Base-by-base conservation (phyloP, 2,329 filamentous ascomycete species). In the Trichoderma sp. region DNA sequence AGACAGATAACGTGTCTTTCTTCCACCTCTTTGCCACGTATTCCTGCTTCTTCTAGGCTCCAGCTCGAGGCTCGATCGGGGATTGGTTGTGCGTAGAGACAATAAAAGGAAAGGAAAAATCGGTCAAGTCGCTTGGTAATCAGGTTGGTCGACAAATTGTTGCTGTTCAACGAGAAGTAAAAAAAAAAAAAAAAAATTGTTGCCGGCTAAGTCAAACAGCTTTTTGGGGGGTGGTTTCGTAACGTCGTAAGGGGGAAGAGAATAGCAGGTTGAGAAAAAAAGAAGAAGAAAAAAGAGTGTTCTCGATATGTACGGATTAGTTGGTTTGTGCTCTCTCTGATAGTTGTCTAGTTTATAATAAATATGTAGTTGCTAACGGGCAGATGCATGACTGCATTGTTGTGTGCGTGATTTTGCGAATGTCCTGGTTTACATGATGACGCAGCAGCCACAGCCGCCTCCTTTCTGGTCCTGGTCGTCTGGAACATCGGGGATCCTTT, bases 371-470 rank as follows among this genome's bases (percentile, higher is more conserved):
- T 57, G 61, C 52, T 34, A 57, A 53, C 22, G 29, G 25, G 53
- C 37, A 12, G 42, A 53, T 12, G 19, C 57, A 37, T 34, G 52
- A 27, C 34, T 58, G 37, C 29, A 50, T 64, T 22, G 29, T 25
- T 34, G 45, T 48, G 35, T 17, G 25, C 32, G 39, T 32, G 54
- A 39, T 8, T 54, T 34, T 45, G 66, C 19, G 59, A 64, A 17
- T 15, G 42, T 48, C 22, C 19, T 29, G 32, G 58, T 45, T 78
- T 76, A 85, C 84, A 85, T 85, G 70, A 85, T 78, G 59, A 83
- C 76, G 71, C 84, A 85, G 77, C 84, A 85, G 56, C 81, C 82
- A 71, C 83, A 84, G n/a, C 81, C 81, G 52, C 77, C 77, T 58
- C 77, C 77, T 58, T 77, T 78, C 73, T 81, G 82, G 58, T 78